Evolutionary conservation across 2,329 filamentous ascomycete species (phyloP), one percentile per base, ranked within the genome.

Genomic region (Clarireedia monteithiana): DNA sequence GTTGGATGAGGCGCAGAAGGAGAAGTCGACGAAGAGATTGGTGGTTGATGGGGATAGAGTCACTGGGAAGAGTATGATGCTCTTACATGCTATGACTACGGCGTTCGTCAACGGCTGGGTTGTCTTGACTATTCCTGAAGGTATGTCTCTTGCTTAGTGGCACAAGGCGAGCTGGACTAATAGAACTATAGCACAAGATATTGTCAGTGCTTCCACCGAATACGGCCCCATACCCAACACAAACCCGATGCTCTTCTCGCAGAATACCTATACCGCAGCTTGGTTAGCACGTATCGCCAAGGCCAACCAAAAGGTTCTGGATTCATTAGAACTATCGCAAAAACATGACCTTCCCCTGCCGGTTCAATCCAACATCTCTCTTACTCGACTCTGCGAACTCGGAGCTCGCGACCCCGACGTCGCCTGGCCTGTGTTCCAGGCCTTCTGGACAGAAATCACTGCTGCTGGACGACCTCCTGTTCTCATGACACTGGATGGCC

Each of bases 91-190:
- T 40, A 83, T 95, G 80, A 77, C 87, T 17, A 85, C 91, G 72
- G 92, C 83, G 1, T 84, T 92, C 62, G 70, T 91, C 66, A 89
- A 90, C 70, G 80, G 87, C 27, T 97, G 91, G 90, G 78, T 96
- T 46, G 91, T 97, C 48, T 79, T 99, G 57, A 86, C 89, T 67
- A 79, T 97, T 51, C 91, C 94, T 39, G 91, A 99, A 74, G 88
- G 91, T 95, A 77, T 65, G 78, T 66, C 49, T 3, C 24, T 51
- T 10, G 6, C 45, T 30, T 5, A 15, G 44, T 9, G 40, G 5
- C 10, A 46, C 26, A 9, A 30, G 45, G 17, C 17, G n/a, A 4
- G n/a, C 30, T n/a, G 24, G 47, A 27, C 60, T 67, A 49, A 63
- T 50, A 49, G 9, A 47, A 57, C 17, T 59, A 27, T 63, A 89